These are phyloP conservation scores for Lentinula sp. DNA, from an alignment of 768 basidiomycete species.

Conservation along the genomic window DNA sequence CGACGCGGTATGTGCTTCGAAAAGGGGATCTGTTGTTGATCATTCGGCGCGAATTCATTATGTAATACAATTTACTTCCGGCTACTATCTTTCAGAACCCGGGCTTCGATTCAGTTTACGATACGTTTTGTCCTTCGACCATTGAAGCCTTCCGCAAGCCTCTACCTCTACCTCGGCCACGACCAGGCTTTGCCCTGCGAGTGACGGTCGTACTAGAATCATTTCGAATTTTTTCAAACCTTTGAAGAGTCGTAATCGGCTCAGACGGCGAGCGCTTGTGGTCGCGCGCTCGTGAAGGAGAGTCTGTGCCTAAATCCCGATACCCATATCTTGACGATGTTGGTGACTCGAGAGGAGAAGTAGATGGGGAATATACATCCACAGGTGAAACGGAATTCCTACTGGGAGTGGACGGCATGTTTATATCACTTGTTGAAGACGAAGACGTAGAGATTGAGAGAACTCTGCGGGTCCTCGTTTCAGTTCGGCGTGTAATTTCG, in stretches of 20 bases:
- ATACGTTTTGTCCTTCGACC: neutral
- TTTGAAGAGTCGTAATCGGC: neutral
- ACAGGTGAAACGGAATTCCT: neutral
- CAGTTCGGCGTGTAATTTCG: neutral
- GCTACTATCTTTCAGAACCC: too few relatives aligned
- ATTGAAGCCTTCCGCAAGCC: neutral
- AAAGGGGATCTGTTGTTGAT: neutral
- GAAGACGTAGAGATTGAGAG: slow-evolving; percentile 1
- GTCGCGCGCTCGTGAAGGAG: neutral
- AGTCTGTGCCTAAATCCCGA: neutral
- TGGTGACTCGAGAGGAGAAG: neutral
- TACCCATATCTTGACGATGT: neutral
- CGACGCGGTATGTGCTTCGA: neutral
- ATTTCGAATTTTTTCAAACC: neutral
- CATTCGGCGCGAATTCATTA: neutral
- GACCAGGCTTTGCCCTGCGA: neutral
- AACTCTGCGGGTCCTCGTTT: neutral
- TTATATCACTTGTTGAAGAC: slow-evolving; percentile 2
- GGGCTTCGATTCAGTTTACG: too few relatives aligned
- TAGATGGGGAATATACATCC: neutral
- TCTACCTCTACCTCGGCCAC: neutral
- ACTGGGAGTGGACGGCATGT: neutral
- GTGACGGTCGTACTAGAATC: neutral
- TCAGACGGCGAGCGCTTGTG: neutral
- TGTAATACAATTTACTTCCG: neutral